These are phyloP conservation scores for Saccharomyces hybrid DNA, from an alignment of 1,139 yeast species.

Conservation along the genomic window DNA sequence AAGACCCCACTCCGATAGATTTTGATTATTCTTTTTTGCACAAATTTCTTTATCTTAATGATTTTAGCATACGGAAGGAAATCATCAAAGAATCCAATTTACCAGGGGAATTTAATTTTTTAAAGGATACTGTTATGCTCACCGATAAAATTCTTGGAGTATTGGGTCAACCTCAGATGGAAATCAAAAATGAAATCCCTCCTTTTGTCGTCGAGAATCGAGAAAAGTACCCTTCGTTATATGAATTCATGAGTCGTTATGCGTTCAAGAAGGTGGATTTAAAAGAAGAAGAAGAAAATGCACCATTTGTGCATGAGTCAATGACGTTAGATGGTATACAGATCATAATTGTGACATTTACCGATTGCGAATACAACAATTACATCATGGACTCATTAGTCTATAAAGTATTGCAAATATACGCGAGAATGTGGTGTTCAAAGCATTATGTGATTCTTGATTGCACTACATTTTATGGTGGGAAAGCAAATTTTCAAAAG, in stretches of 20 bases:
- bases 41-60: slow-evolving; percentile 56
- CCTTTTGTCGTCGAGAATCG: slow-evolving; percentile 43
- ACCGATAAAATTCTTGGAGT: slow-evolving; percentile 31
- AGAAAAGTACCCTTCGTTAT: slow-evolving; percentile 47
- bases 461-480: slow-evolving; percentile 51
- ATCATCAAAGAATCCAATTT: slow-evolving; percentile 29
- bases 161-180: slow-evolving; percentile 40
- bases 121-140: slow-evolving; percentile 19
- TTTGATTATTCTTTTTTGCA: slow-evolving; percentile 56
- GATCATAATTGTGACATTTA: slow-evolving; percentile 49
- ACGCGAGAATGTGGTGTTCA: slow-evolving; percentile 67
- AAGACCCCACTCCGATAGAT: slow-evolving; percentile 10
- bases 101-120: slow-evolving; percentile 18
- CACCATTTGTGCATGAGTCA: slow-evolving; percentile 50
- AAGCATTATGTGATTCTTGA: slow-evolving; percentile 59
- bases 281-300: slow-evolving; percentile 34
- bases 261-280: slow-evolving; percentile 42
- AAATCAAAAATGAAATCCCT: slow-evolving; percentile 49
- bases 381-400: slow-evolving; percentile 51
- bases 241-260: slow-evolving; percentile 70
- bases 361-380: slow-evolving; percentile 37
- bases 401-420: slow-evolving; percentile 59
- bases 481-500: slow-evolving; percentile 15
- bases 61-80: slow-evolving; percentile 44
- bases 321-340: slow-evolving; percentile 70